Evolutionary conservation across 257 asterid species (phyloP).

Genomic region (Solanum chiquidenum): DNA sequence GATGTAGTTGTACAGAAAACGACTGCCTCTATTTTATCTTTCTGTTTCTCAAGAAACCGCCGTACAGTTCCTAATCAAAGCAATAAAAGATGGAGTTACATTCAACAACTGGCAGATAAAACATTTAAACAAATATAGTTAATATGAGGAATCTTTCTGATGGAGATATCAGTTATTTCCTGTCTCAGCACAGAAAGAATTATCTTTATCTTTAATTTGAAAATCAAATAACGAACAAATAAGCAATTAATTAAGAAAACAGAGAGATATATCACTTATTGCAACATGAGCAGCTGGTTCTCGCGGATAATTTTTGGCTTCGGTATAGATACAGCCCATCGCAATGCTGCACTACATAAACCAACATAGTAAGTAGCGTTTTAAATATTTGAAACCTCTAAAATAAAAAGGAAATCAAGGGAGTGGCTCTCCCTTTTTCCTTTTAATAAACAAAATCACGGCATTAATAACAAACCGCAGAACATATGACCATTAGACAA

Average conservation of each 20-base stretch:
- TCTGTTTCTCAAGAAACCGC: constrained; percentile 89
- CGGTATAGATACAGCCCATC: constrained; percentile 90
- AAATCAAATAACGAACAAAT: not conserved
- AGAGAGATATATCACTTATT: constrained; percentile 49
- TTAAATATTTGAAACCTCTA: not conserved
- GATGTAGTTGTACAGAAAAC: constrained; percentile 76
- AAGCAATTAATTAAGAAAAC: not conserved
- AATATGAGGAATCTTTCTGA: not conserved
- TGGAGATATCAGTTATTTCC: not conserved
- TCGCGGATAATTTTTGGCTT: constrained; percentile 89
- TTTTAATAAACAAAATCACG: not conserved
- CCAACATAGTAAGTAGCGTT: constrained; percentile 2
- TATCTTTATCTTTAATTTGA: not conserved
- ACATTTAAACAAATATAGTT: not conserved
- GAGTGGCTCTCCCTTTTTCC: not conserved
- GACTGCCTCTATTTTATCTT: constrained; percentile 63
- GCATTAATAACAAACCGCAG: constrained; percentile 1
- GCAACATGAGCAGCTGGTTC: constrained; percentile 99
- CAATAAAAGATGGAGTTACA: not conserved
- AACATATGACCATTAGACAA: constrained; percentile 12
- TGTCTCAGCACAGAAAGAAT: not conserved
- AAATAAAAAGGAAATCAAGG: constrained; percentile 1
- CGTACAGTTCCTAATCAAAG: constrained; percentile 75
- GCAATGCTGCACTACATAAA: constrained; percentile 64
- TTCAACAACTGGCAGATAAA: not conserved